Percentiles rank a stretch among this genome's conserved stretches.
Conservation (phyloP, 73 alveolate genomes). For the Tetrahymena malaccensis region DNA sequence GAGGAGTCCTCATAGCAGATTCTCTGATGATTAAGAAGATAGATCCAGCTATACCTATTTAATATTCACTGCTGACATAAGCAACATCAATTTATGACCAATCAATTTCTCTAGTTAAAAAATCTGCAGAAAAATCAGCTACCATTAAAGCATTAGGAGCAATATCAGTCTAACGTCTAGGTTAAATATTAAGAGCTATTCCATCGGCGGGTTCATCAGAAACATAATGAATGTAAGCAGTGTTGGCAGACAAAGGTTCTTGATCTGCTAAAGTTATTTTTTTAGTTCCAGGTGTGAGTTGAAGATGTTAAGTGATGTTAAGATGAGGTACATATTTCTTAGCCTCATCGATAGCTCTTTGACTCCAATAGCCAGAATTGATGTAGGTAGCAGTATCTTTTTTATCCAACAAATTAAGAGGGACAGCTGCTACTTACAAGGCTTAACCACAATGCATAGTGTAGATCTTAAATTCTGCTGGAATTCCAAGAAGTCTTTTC, state of each 20-base stretch:
- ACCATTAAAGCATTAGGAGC: slow-evolving; percentile 42
- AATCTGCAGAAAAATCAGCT: slow-evolving; percentile 66
- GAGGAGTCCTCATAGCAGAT: not conserved
- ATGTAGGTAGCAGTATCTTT: slow-evolving; percentile 46
- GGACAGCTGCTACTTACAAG: slow-evolving; percentile 54
- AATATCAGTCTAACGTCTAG: slow-evolving; percentile 41
- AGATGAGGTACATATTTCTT: slow-evolving; percentile 33
- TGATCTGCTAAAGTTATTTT: not conserved
- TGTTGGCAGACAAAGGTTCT: slow-evolving; percentile 5
- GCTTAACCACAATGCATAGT: slow-evolving; percentile 53
- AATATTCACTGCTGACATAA: slow-evolving; percentile 68
- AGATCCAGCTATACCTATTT: slow-evolving; percentile 68
- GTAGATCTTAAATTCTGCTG: not conserved
- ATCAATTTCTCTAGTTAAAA: slow-evolving; percentile 52
- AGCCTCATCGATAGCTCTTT: slow-evolving; percentile 54
- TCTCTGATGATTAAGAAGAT: slow-evolving; percentile 50
- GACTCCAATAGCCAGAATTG: slow-evolving; percentile 64
- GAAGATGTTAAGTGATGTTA: slow-evolving; percentile 8
- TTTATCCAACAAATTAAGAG: slow-evolving; percentile 52
- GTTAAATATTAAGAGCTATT: slow-evolving; percentile 47
- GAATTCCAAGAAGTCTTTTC: not conserved
- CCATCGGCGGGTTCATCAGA: slow-evolving; percentile 76
- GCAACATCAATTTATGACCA: slow-evolving; percentile 60
- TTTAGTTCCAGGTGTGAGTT: not conserved
- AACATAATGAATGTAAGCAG: slow-evolving; percentile 65